Percentiles rank a stretch among this genome's conserved stretches.
phyloP scores from a whole-genome alignment of 2,329 filamentous ascomycete species.

The Colletotrichum zoysiae region DNA sequence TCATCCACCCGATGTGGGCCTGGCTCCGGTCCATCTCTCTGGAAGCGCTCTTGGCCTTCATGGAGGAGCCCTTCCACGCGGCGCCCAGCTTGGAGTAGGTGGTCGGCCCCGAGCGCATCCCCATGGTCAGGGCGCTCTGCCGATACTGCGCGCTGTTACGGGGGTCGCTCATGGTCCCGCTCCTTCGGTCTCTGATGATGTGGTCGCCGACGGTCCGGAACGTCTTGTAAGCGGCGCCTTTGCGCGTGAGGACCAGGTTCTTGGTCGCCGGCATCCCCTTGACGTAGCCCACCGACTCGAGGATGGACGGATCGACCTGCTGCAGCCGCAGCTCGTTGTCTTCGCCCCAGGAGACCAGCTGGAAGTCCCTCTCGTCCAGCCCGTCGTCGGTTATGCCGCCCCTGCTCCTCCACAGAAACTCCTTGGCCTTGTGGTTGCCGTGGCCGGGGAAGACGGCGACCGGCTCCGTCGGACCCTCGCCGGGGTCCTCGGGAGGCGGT shows the following conservation, averaged over 20 bases:
- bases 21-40: slow-evolving; percentile 61
- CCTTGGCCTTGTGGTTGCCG: slow-evolving; percentile 80
- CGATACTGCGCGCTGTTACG: slow-evolving; percentile 58
- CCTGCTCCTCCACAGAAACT: slow-evolving; percentile 89
- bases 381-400: slow-evolving; percentile 75
- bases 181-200: slow-evolving; percentile 68
- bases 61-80: slow-evolving; percentile 68
- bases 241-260: slow-evolving; percentile 80
- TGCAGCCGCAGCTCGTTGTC: slow-evolving; percentile 87
- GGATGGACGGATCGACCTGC: slow-evolving; percentile 73
- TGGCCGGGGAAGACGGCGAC: slow-evolving; percentile 72
- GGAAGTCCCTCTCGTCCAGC: slow-evolving; percentile 89
- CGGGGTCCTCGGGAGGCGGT: slow-evolving; percentile 58
- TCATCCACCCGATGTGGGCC: slow-evolving; percentile 77
- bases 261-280: slow-evolving; percentile 75
- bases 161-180: slow-evolving; percentile 72
- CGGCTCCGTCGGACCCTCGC: slow-evolving; percentile 61
- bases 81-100: slow-evolving; percentile 53
- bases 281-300: slow-evolving; percentile 78
- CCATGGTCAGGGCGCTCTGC: slow-evolving; percentile 59
- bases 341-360: slow-evolving; percentile 92
- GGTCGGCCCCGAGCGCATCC: slow-evolving; percentile 60
- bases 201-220: slow-evolving; percentile 80
- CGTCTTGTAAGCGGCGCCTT: slow-evolving; percentile 86
- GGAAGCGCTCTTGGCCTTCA: slow-evolving; percentile 66